A percentile compares a stretch with the other conserved stretches of the same genome.
Evolutionary conservation across 2,329 filamentous ascomycete genomes (phyloP).

Genomic region (Monilinia laxa): DNA sequence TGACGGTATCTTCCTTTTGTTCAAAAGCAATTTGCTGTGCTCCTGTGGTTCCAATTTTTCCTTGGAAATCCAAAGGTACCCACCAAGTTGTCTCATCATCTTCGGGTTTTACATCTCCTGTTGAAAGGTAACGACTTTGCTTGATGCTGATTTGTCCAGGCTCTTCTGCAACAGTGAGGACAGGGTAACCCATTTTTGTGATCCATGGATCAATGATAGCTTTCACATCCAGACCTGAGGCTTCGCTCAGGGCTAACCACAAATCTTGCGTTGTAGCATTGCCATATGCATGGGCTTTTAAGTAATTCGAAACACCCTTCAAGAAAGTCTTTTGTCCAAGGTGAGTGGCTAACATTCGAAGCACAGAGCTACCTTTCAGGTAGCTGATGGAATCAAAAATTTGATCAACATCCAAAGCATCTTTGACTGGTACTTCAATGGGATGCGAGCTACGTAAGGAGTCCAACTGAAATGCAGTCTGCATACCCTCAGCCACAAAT

Average conservation of each 20-base stretch:
- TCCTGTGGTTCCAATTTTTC: constrained; percentile 63
- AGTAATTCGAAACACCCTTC: constrained; percentile 83
- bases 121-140: constrained; percentile 87
- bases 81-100: constrained; percentile 95
- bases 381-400: constrained; percentile 98
- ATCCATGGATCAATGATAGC: constrained; percentile 94
- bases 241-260: constrained; percentile 84
- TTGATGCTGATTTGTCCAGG: constrained; percentile 77
- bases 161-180: constrained; percentile 82
- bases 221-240: constrained; percentile 82
- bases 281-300: constrained; percentile 83
- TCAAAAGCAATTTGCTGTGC: constrained; percentile 68
- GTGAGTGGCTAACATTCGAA: constrained; percentile 92
- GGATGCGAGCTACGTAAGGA: constrained; percentile 89
- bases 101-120: constrained; percentile 85
- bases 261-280: constrained; percentile 90
- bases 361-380: constrained; percentile 91
- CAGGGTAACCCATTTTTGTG: constrained; percentile 89
- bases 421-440: constrained; percentile 91
- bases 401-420: constrained; percentile 94
- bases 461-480: constrained; percentile 87
- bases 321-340: constrained; percentile 87
- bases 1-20: constrained; percentile 73
- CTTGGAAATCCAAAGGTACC: constrained; percentile 85
- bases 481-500: constrained; percentile 93